Evolutionary conservation across 768 basidiomycete genomes (phyloP).

Genomic region (Leccinum truebloodii): DNA sequence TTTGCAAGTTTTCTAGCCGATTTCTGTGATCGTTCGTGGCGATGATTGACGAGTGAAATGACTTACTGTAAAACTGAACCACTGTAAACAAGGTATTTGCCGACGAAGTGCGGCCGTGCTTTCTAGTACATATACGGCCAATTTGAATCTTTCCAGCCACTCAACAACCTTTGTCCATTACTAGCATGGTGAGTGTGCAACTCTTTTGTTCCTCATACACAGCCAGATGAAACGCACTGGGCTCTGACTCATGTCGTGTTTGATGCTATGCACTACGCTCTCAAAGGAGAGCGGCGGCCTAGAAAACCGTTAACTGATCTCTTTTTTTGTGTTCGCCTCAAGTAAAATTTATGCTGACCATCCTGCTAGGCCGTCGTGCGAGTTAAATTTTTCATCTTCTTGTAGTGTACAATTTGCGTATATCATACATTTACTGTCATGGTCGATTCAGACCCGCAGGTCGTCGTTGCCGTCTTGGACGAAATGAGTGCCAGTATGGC

Average conservation of each 20-base stretch:
- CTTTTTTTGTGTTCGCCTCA: conserved; percentile 1
- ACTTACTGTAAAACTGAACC: too few relatives aligned
- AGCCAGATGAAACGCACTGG: conserved; percentile 60
- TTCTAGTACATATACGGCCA: background rate
- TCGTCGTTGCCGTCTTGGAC: conserved; percentile 37
- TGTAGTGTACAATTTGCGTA: conserved; percentile 6
- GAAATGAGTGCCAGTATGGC: conserved; percentile 66
- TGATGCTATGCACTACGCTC: conserved; percentile 58
- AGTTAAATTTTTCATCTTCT: background rate
- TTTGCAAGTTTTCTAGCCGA: too few relatives aligned
- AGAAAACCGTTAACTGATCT: conserved; percentile 65
- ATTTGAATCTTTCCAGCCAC: background rate
- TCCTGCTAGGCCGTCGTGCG: conserved; percentile 3
- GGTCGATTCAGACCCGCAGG: conserved; percentile 13
- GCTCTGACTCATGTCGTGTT: conserved; percentile 45
- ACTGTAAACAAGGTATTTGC: too few relatives aligned
- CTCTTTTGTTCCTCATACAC: background rate
- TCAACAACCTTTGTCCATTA: too few relatives aligned
- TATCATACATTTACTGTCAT: conserved; percentile 14
- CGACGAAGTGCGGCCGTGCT: too few relatives aligned
- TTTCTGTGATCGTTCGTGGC: too few relatives aligned
- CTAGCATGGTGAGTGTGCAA: background rate
- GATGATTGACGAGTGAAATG: too few relatives aligned
- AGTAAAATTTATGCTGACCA: conserved; percentile 12
- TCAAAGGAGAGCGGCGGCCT: conserved; percentile 50